phyloP scores from a whole-genome alignment of 108 stramenopile species.

The Skeletonema marinoi region DNA sequence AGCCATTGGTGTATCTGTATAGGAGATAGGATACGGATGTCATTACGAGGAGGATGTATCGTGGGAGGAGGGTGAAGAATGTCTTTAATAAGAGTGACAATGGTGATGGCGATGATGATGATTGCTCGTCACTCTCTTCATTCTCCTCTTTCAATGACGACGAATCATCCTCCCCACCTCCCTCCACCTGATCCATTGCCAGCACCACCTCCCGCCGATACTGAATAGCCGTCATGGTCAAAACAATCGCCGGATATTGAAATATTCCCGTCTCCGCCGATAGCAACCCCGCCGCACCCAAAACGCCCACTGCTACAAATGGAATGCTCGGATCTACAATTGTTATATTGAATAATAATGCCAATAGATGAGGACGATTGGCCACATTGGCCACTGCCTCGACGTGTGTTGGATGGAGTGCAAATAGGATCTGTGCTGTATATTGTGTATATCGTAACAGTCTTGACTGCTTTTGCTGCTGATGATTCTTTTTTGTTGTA shows the following conservation, averaged over 20 bases:
- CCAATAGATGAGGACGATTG: constrained; percentile 83
- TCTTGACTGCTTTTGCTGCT: neutral
- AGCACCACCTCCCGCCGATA: constrained; percentile 16
- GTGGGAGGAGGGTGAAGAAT: constrained; percentile 38
- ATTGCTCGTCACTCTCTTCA: neutral
- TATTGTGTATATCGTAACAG: constrained; percentile 10
- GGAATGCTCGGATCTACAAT: constrained; percentile 46
- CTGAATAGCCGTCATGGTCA: constrained; percentile 62
- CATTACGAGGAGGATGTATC: constrained; percentile 51
- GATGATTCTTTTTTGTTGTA: neutral
- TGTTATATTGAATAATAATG: constrained; percentile 48
- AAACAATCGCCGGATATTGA: constrained; percentile 59
- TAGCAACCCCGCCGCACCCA: constrained; percentile 52
- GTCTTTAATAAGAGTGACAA: neutral
- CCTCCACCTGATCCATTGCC: neutral
- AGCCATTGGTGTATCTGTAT: constrained; percentile 55
- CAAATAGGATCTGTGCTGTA: constrained; percentile 63
- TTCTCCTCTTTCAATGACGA: neutral
- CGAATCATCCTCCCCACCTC: neutral
- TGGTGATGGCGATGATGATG: neutral
- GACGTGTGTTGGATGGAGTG: constrained; percentile 78
- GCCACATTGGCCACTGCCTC: constrained; percentile 86
- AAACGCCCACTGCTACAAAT: constrained; percentile 31
- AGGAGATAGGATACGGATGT: constrained; percentile 47
- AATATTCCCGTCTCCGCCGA: constrained; percentile 78